Conservation (phyloP, 2,329 filamentous ascomycete species). For the Clonostachys rosea region DNA sequence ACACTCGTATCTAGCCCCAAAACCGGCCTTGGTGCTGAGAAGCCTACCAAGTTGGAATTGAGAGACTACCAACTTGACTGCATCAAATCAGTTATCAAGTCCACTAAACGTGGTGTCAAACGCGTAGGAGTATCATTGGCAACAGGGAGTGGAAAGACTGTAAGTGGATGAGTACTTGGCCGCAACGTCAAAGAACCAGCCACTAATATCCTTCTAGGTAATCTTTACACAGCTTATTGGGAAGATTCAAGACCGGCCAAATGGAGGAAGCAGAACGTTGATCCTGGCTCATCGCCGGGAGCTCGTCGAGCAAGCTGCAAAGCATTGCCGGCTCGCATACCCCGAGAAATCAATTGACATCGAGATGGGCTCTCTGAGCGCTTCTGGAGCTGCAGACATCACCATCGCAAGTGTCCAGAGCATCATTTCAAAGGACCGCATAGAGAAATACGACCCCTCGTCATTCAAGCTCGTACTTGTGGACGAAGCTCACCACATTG, state of each 20-base stretch:
- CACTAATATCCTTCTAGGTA: constrained; percentile 47
- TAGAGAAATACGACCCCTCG: constrained; percentile 76
- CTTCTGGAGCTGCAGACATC: constrained; percentile 81
- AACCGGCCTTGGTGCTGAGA: neutral
- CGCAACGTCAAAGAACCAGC: neutral
- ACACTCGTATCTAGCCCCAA: constrained; percentile 1
- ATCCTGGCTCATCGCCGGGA: constrained; percentile 91
- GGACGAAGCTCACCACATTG: constrained; percentile 96
- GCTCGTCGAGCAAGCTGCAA: constrained; percentile 88
- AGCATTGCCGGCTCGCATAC: constrained; percentile 78
- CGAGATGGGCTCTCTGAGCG: constrained; percentile 79
- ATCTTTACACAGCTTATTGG: constrained; percentile 95
- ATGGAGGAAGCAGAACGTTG: constrained; percentile 65
- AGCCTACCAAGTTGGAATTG: constrained; percentile 43
- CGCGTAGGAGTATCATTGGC: constrained; percentile 81
- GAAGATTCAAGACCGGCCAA: constrained; percentile 53
- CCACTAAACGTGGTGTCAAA: constrained; percentile 68
- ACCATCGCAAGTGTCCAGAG: constrained; percentile 89
- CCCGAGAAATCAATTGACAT: constrained; percentile 79
- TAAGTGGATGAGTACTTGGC: constrained; percentile 25
- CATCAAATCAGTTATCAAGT: constrained; percentile 72
- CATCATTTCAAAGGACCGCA: constrained; percentile 69
- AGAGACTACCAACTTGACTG: constrained; percentile 90
- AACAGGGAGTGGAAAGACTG: constrained; percentile 86
- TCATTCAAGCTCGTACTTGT: constrained; percentile 88